Evolutionary conservation across 805 yeast genomes (phyloP).

Genomic region (Spencermartinsiella europaea): DNA sequence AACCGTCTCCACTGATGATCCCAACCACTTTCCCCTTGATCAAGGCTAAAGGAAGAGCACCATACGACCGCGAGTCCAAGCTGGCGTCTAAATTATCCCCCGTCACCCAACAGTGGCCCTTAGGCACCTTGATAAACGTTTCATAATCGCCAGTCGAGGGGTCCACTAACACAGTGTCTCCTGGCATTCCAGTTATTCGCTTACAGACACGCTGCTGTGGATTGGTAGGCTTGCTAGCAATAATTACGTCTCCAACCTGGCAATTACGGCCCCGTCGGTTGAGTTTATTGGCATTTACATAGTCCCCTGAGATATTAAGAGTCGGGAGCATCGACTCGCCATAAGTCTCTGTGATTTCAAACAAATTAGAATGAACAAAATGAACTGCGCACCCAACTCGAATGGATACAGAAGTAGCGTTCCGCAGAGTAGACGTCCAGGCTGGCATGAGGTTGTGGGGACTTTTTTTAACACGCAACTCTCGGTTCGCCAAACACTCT

Average conservation of each 20-base stretch:
- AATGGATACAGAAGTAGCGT: neutral
- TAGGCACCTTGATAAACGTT: constrained; percentile 71
- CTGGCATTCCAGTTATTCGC: constrained; percentile 93
- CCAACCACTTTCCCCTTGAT: constrained; percentile 83
- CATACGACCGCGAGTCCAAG: constrained; percentile 83
- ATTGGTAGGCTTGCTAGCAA: constrained; percentile 85
- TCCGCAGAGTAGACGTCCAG: no score
- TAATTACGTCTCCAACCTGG: constrained; percentile 78
- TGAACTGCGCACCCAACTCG: constrained; percentile 44
- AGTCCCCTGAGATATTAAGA: constrained; percentile 62
- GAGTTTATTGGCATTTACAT: constrained; percentile 66
- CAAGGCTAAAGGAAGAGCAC: constrained; percentile 83
- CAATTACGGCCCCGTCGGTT: constrained; percentile 60
- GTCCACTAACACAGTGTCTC: constrained; percentile 76
- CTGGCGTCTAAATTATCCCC: constrained; percentile 91
- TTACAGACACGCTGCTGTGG: constrained; percentile 85
- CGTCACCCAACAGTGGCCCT: constrained; percentile 95
- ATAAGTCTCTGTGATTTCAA: constrained; percentile 73
- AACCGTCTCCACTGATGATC: constrained; percentile 26
- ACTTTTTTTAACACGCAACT: no score
- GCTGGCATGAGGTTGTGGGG: no score
- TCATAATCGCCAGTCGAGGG: constrained; percentile 47
- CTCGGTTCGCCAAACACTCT: no score
- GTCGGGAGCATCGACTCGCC: constrained; percentile 98
- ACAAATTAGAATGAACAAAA: constrained; percentile 57